Evolutionary conservation across 495 filamentous ascomycete species (phyloP), one percentile per base, ranked within the genome.

Genomic region (Daldinia concentrica): DNA sequence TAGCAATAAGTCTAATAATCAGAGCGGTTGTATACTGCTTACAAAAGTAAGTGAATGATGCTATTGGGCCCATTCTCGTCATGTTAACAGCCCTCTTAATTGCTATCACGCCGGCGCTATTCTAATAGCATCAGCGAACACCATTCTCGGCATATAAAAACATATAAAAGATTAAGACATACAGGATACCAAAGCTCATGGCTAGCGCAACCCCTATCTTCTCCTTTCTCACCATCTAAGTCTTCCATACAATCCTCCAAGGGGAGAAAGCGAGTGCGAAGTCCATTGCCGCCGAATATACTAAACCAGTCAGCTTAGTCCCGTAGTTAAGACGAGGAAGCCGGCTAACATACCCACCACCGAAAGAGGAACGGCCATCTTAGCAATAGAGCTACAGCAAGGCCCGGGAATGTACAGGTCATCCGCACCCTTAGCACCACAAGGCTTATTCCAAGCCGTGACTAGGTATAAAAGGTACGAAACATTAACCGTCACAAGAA

Each of bases 111-210:
- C 67, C 67, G 22, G 67, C 67, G 37, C 67, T 70, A 7, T 58
- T 8, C 6, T 9, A 3, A 12, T 15, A 14, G 32, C 11, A 26
- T 58, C 7, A 70, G 60, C 41, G 15, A 43, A 22, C 12, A 14
- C 27, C n/a, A 3, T 17, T 3, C 1, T 4, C 8, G 17, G 19
- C 36, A 7, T 1, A n/a, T 11, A 48, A 5, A 1, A 26, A 24
- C 24, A 62, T 1, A 62, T 1, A 12, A 24, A 37, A 27, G 6
- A 11, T 15, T n/a, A 6, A 45, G 11, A 72, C 81, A 56, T 62
- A 82, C 80, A 82, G 79, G 14, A 81, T 62, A 6, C 80, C 80
- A 74, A 82, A 78, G 48, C 77, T 79, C 80, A 82, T 82, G 4
- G 77, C 80, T 19, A 81, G 5, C 12, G 63, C 75, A 14, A 82